Base-by-base conservation (phyloP, 163 green algal genomes). In the Scenedesmus sp. region DNA sequence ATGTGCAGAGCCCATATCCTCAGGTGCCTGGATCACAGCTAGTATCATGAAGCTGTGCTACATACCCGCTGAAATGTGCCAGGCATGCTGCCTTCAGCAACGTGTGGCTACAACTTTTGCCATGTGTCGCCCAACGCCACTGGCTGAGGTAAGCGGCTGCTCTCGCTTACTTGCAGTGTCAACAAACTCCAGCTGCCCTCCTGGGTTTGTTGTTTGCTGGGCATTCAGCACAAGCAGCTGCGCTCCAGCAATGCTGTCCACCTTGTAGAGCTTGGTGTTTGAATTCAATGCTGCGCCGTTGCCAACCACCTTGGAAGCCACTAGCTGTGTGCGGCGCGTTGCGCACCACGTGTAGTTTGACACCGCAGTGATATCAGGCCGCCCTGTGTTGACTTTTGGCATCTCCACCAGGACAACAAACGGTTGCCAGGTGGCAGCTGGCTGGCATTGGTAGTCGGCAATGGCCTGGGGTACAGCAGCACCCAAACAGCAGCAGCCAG, bases 291-390 rank as follows among this genome's bases (percentile, higher is more conserved):
- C 13, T 20, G n/a, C 55, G 3, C 54, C 73, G 34, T 91, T n/a
- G 1, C 87, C 26, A 56, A 91, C 87, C 5, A 86, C 34, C 7
- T 2, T 20, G 2, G 87, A 84, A 1, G 73, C 87, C 16, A 26
- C 54, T 2, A 54, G 20, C 55, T 91, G 87, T 1, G 54, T 18
- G 1, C 1, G 56, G 3, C 73, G 73, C 0, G 70, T 86, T 9
- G 23, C 60, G 34, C 87, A 91, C 87, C 87, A 91, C 5, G 87
- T 91, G 57, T 59, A 76, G 87, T 91, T 91, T 5, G 87, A 91
- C 12, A 91, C 87, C 2, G 73, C 87, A 23, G 23, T 34, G 1
- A 86, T n/a, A 20, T 52, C n/a, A 2, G 57, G 57, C 0, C 4
- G 52, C n/a, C 4, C 54, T 52, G 85, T 26, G 15, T 59, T 34